These are phyloP conservation scores for Rhododendron griersonianum DNA, from an alignment of 148 eudicot genomes.

Conservation along the genomic window DNA sequence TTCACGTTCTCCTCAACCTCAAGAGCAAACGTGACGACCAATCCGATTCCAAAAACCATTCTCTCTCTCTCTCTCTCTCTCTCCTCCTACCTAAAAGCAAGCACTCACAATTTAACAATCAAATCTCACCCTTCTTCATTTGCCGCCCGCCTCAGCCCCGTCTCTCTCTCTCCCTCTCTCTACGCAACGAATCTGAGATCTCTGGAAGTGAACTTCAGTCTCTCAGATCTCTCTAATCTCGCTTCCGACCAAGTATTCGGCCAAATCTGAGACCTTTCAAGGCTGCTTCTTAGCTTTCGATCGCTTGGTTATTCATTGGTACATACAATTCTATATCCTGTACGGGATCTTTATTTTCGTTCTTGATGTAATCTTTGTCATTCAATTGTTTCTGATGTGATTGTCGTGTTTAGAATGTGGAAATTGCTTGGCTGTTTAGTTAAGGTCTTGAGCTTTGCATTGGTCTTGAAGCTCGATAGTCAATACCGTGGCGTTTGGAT, in stretches of 20 bases:
- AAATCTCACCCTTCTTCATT: background rate
- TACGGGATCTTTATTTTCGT: background rate
- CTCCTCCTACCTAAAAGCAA: background rate
- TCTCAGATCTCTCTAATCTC: conserved; percentile 6
- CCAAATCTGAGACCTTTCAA: background rate
- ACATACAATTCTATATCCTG: background rate
- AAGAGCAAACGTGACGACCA: background rate
- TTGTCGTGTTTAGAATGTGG: background rate
- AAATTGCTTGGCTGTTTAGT: background rate
- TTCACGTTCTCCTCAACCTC: background rate
- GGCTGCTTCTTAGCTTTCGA: background rate
- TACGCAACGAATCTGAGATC: conserved; percentile 7
- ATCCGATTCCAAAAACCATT: background rate
- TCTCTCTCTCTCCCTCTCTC: background rate
- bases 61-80: background rate
- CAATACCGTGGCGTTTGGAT: background rate
- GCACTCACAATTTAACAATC: background rate
- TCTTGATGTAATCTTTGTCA: background rate
- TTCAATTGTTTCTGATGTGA: background rate
- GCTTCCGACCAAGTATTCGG: background rate
- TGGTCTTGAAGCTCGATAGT: conserved; percentile 6
- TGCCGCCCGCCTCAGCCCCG: background rate
- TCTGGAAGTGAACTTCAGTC: background rate
- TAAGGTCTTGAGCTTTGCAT: conserved; percentile 1
- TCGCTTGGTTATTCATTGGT: background rate